phyloP scores from a whole-genome alignment of 2,329 filamentous ascomycete genomes.

The Fusarium protoensiforme region DNA sequence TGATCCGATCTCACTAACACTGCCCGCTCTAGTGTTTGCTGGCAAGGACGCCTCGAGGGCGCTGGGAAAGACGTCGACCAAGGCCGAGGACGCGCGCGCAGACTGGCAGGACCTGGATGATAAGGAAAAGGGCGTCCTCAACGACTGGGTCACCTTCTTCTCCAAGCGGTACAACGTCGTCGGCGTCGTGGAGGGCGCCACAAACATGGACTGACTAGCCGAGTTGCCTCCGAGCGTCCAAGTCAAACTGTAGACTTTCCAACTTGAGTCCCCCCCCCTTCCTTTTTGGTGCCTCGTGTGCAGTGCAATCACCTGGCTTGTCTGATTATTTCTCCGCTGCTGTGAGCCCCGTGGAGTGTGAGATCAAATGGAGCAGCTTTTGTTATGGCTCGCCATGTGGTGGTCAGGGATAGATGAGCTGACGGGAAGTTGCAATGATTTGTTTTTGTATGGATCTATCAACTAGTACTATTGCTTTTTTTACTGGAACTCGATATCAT shows the following conservation, averaged over 20 bases:
- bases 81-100: constrained; percentile 82
- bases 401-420: background rate
- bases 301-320: background rate
- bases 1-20: constrained; percentile 12
- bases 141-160: constrained; percentile 97
- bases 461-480: background rate
- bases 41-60: constrained; percentile 97
- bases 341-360: constrained; percentile 19
- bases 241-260: constrained; percentile 33
- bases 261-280: background rate
- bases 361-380: background rate
- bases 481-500: background rate
- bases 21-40: constrained; percentile 77
- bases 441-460: background rate
- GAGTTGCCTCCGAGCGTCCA: constrained; percentile 30
- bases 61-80: constrained; percentile 86
- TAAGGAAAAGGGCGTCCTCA: constrained; percentile 84
- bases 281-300: background rate
- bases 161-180: constrained; percentile 96
- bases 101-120: constrained; percentile 87
- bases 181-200: constrained; percentile 72
- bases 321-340: constrained; percentile 34
- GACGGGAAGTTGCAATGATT: background rate
- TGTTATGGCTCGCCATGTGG: background rate
- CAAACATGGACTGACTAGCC: constrained; percentile 60